Conservation (phyloP, 2,329 filamentous ascomycete species). For the Fusarium sp. region DNA sequence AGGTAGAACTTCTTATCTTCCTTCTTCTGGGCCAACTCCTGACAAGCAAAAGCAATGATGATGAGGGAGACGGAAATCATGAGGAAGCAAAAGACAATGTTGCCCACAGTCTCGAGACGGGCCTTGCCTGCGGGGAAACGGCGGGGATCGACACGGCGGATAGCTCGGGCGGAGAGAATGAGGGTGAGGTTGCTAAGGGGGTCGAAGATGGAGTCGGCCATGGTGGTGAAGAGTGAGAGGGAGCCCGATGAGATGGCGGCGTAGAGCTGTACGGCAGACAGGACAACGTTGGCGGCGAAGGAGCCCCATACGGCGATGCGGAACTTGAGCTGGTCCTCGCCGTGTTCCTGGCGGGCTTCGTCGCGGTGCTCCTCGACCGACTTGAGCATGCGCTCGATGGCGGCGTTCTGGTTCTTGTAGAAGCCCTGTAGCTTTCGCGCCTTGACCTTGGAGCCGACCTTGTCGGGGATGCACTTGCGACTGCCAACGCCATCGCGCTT, state of each 20-base stretch:
- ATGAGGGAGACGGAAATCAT: slow-evolving; percentile 95
- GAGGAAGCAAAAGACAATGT: slow-evolving; percentile 96
- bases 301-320: slow-evolving; percentile 77
- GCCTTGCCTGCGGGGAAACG: slow-evolving; percentile 95
- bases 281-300: slow-evolving; percentile 84
- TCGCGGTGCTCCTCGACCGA: slow-evolving; percentile 91
- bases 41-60: slow-evolving; percentile 88
- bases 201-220: slow-evolving; percentile 96
- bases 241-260: slow-evolving; percentile 89
- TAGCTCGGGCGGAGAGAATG: slow-evolving; percentile 89
- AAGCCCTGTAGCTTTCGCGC: slow-evolving; percentile 80
- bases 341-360: slow-evolving; percentile 84
- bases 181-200: slow-evolving; percentile 90
- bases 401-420: slow-evolving; percentile 93
- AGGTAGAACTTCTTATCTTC: slow-evolving; percentile 80
- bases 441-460: slow-evolving; percentile 50
- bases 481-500: slow-evolving; percentile 71
- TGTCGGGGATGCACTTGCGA: slow-evolving; percentile 38
- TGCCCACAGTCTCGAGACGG: slow-evolving; percentile 94
- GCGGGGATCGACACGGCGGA: slow-evolving; percentile 86
- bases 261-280: slow-evolving; percentile 89
- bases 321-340: slow-evolving; percentile 84
- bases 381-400: slow-evolving; percentile 92
- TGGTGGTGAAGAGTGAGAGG: slow-evolving; percentile 97
- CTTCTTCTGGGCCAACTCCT: slow-evolving; percentile 74